These are phyloP conservation scores for Suillus decipiens DNA, from an alignment of 768 basidiomycete genomes.

Conservation along the genomic window DNA sequence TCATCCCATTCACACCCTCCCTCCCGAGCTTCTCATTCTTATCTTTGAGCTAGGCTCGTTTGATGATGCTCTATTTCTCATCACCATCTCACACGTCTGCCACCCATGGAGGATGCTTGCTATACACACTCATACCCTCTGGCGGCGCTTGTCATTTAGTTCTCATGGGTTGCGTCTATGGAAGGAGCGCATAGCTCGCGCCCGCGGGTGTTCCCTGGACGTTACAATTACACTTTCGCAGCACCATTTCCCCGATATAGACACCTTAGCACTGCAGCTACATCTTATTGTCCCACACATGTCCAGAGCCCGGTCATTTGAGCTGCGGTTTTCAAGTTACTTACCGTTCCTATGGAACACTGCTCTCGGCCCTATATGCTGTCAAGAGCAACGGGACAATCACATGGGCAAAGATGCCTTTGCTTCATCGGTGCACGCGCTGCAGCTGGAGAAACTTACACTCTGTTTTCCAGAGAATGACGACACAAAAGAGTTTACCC, in stretches of 20 bases:
- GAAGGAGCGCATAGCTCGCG: conserved; percentile 60
- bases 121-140: conserved; percentile 60
- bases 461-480: conserved; percentile 67
- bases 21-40: conserved; percentile 62
- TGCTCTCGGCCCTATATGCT: conserved; percentile 56
- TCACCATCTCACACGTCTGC: conserved; percentile 71
- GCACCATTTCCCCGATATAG: conserved; percentile 28
- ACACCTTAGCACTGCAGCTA: conserved; percentile 62
- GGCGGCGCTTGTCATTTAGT: conserved; percentile 59
- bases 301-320: conserved; percentile 61
- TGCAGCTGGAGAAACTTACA: conserved; percentile 52
- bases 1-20: conserved; percentile 60
- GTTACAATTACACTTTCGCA: conserved; percentile 45
- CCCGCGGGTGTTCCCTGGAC: conserved; percentile 62
- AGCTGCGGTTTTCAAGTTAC: conserved; percentile 54
- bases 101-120: conserved; percentile 62
- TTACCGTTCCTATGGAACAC: conserved; percentile 71
- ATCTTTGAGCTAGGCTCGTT: conserved; percentile 64
- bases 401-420: conserved; percentile 10
- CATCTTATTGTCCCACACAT: conserved; percentile 51
- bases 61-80: conserved; percentile 56
- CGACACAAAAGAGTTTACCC: conserved; percentile 63
- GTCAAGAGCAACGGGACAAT: conserved; percentile 27
- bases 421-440: conserved; percentile 37
- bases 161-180: conserved; percentile 54